These are phyloP conservation scores for Globisporangium perplexum DNA, from an alignment of 352 stramenopile species.

Conservation along the genomic window DNA sequence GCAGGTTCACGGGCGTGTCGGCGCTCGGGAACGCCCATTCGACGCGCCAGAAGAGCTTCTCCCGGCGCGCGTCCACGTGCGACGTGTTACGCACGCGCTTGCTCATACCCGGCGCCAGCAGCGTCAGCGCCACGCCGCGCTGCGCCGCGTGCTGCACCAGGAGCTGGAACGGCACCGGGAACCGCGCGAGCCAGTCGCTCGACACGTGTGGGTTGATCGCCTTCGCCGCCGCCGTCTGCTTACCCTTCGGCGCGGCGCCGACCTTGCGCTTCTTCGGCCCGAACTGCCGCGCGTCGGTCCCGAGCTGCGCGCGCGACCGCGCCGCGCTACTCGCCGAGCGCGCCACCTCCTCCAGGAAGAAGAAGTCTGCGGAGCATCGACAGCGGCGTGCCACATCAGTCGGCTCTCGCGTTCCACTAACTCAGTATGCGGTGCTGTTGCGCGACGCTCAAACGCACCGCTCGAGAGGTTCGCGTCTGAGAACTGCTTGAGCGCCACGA, in stretches of 20 bases:
- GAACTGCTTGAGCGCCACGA: constrained; percentile 62
- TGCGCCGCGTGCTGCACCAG: constrained; percentile 67
- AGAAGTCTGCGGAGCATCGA: constrained; percentile 40
- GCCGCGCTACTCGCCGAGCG: constrained; percentile 48
- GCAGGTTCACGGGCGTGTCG: constrained; percentile 35
- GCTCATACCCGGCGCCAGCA: constrained; percentile 78
- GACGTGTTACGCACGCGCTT: constrained; percentile 73
- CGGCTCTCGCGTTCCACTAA: too few relatives aligned
- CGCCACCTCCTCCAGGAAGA: constrained; percentile 68
- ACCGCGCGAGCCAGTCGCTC: constrained; percentile 66
- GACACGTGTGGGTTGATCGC: constrained; percentile 56
- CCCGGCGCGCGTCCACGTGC: constrained; percentile 61
- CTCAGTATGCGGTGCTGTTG: too few relatives aligned
- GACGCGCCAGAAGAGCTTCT: constrained; percentile 67
- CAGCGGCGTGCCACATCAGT: not conserved
- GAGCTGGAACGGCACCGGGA: constrained; percentile 60
- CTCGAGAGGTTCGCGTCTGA: constrained; percentile 74
- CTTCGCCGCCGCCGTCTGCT: not conserved
- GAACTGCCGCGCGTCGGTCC: constrained; percentile 24
- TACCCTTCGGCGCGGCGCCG: not conserved
- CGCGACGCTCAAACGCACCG: too few relatives aligned
- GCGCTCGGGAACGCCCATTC: constrained; percentile 68
- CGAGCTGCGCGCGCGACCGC: constrained; percentile 34
- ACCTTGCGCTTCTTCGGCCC: constrained; percentile 25
- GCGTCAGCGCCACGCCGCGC: constrained; percentile 55